Percentiles rank a stretch among this genome's conserved stretches.
These are phyloP conservation scores for Corymbia citriodora DNA, from an alignment of 441 rosid genomes.

Conservation along the genomic window DNA sequence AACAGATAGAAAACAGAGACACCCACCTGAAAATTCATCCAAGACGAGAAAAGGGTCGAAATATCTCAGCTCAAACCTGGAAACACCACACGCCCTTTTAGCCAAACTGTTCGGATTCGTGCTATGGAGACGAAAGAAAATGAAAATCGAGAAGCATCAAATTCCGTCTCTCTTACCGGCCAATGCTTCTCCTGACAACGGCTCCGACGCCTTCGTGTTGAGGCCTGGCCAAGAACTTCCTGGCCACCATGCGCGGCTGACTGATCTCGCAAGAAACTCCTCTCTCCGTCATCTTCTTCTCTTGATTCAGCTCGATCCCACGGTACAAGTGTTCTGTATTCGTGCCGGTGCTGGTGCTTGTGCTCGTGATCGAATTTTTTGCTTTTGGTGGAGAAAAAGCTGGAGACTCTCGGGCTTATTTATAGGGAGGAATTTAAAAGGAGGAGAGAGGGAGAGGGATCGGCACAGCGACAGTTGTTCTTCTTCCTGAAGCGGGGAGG, in stretches of 20 bases:
- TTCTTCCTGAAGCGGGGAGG: constrained; percentile 9
- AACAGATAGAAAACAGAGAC: constrained; percentile 15
- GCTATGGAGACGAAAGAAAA: neutral
- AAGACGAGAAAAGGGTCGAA: constrained; percentile 83
- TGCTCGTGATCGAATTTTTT: neutral
- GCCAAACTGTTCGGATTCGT: neutral
- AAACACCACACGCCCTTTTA: constrained; percentile 9
- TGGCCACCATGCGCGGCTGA: constrained; percentile 50
- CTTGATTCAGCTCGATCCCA: neutral
- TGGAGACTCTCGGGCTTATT: neutral
- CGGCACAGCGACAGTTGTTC: neutral
- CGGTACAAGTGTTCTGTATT: neutral
- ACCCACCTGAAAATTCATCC: constrained; percentile 88
- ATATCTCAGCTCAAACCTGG: constrained; percentile 76
- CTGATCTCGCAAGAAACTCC: constrained; percentile 10
- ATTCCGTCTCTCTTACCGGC: constrained; percentile 37
- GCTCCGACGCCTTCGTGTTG: constrained; percentile 86
- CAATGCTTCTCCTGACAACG: constrained; percentile 84
- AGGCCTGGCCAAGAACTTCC: constrained; percentile 76
- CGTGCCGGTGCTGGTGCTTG: neutral
- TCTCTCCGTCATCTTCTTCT: constrained; percentile 19
- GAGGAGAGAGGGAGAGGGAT: neutral
- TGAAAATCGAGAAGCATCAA: neutral
- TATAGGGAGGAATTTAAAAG: neutral
- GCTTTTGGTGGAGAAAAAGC: neutral